Evolutionary conservation across 139 green algal species (phyloP), one percentile per base, ranked within the genome.

Genomic region (Chlamydomonas incerta): DNA sequence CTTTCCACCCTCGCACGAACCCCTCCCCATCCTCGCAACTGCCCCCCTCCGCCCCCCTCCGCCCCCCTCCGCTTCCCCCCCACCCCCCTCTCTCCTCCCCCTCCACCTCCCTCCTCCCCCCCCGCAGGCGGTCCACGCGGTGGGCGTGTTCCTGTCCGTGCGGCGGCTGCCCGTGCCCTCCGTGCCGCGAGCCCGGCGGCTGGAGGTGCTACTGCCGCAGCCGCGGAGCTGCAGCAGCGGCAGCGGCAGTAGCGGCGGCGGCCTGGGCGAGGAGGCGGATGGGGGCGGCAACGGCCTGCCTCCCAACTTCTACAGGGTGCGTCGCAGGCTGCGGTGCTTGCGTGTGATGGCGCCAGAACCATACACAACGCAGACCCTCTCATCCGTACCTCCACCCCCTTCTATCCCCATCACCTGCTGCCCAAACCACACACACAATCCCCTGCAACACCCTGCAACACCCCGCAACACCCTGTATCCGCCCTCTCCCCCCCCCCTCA

Each of bases 241-340:
- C 41, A 50, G 41, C 8, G 8, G 41, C 41, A 50, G 41, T 50
- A 5, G 41, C 41, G 41, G 41, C 41, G 8, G 41, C 8, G 8
- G 41, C 41, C 5, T 5, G 6, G 5, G 80, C 41, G 26, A 37
- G 73, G 33, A 47, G n/a, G n/a, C n/a, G n/a, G n/a, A n/a, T n/a
- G n/a, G n/a, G n/a, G n/a, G n/a, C n/a, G n/a, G n/a, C 65, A 60
- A 29, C 9, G 50, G 63, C 31, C 72, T 46, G 33, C 76, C 76
- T 23, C 79, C 76, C 60, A 86, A 85, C 63, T 86, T 77, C 52
- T 87, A 89, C 82, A 68, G 92, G 90, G 91, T 90, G 83, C 0
- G 47, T 20, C 26, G 74, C 83, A 31, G 82, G 62, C 34, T n/a
- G n/a, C n/a, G n/a, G n/a, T n/a, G n/a, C n/a, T n/a, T n/a, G n/a